Conservation (phyloP, 176 grass and related monocot genomes). For the Eleusine coracana region DNA sequence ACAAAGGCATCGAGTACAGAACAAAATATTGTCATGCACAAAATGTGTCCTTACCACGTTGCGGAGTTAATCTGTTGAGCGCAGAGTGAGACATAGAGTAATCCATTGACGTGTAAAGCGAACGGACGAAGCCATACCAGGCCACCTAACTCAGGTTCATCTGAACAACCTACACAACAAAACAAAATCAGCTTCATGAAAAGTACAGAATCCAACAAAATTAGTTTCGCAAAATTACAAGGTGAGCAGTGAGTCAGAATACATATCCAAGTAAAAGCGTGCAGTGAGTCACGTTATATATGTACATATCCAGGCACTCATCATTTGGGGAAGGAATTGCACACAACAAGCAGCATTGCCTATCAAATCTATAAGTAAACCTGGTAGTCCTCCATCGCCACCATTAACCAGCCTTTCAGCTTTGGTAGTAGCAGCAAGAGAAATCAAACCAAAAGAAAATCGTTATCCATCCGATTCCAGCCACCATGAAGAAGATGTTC, state of each 20-base stretch:
- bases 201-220: neutral
- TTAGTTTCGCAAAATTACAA: neutral
- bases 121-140: neutral
- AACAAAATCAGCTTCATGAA: neutral
- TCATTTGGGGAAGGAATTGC: neutral
- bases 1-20: no score
- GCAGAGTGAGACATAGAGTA: neutral
- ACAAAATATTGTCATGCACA: neutral
- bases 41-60: neutral
- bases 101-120: neutral
- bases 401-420: neutral
- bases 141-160: neutral
- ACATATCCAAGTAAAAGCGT: neutral
- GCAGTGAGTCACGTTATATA: neutral
- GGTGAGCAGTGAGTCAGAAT: neutral
- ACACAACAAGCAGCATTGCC: neutral
- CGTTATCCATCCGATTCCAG: neutral
- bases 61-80: neutral
- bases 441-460: neutral
- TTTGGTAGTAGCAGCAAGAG: neutral
- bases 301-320: neutral
- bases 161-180: neutral
- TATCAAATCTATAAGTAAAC: slow-evolving; percentile 1
- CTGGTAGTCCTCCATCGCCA: neutral
- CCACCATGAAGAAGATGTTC: slow-evolving; percentile 15